Evolutionary conservation across 1,139 yeast species (phyloP).

Genomic region (Nakaseomyces nivariensis): DNA sequence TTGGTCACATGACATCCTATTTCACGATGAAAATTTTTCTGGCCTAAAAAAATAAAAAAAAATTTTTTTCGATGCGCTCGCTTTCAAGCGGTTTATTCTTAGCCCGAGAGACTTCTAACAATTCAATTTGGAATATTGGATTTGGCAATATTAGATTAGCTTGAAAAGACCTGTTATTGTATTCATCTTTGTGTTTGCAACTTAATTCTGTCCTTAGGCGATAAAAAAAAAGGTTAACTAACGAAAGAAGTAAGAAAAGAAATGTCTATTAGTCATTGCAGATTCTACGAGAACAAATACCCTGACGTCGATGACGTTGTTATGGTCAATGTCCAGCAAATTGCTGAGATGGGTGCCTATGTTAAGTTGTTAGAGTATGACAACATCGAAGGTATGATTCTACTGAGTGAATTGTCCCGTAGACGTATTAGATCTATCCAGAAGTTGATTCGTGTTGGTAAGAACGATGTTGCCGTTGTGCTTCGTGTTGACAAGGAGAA

Average conservation of each 20-base stretch:
- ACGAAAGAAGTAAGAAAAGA: neutral
- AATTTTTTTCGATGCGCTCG: neutral
- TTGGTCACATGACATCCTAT: too few relatives aligned
- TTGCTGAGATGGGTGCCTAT: slow-evolving; percentile 97
- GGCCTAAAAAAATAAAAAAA: too few relatives aligned
- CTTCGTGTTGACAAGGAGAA: slow-evolving; percentile 97
- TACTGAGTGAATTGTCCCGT: slow-evolving; percentile 90
- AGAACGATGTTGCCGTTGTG: slow-evolving; percentile 98
- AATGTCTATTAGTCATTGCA: slow-evolving; percentile 85
- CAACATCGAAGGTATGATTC: slow-evolving; percentile 97
- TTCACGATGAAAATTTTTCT: too few relatives aligned
- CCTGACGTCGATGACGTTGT: slow-evolving; percentile 99
- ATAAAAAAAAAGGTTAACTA: too few relatives aligned
- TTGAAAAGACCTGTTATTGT: too few relatives aligned
- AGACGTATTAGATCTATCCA: slow-evolving; percentile 98
- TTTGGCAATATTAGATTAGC: too few relatives aligned
- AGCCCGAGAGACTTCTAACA: too few relatives aligned
- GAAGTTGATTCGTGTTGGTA: slow-evolving; percentile 94
- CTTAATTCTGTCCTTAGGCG: too few relatives aligned
- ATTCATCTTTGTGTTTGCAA: too few relatives aligned
- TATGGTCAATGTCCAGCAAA: slow-evolving; percentile 96
- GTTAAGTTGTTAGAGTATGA: slow-evolving; percentile 93
- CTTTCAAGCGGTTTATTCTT: neutral
- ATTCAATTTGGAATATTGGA: too few relatives aligned
- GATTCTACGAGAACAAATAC: slow-evolving; percentile 95